Evolutionary conservation across 768 basidiomycete species (phyloP).

Genomic region (Pulveroboletus ravenelii): DNA sequence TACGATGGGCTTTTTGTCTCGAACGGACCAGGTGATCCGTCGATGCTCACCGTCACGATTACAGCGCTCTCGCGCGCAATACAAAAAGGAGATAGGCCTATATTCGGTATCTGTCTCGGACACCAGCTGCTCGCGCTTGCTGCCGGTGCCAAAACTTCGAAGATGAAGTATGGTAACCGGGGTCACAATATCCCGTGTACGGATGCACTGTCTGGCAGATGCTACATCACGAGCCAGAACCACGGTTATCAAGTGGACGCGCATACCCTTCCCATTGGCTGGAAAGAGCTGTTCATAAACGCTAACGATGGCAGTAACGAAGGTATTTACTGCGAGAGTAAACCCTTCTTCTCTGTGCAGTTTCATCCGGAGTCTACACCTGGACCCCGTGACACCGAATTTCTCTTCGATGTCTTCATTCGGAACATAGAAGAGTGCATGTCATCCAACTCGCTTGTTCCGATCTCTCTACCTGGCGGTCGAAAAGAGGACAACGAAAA

Average conservation of each 20-base stretch:
- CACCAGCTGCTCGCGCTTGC: slow-evolving; percentile 96
- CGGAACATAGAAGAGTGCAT: slow-evolving; percentile 77
- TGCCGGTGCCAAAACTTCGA: slow-evolving; percentile 88
- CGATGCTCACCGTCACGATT: slow-evolving; percentile 73
- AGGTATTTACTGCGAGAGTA: slow-evolving; percentile 89
- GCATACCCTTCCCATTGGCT: slow-evolving; percentile 68
- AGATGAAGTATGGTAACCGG: slow-evolving; percentile 99
- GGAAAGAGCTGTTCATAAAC: slow-evolving; percentile 94
- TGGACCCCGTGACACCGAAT: slow-evolving; percentile 97
- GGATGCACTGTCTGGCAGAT: slow-evolving; percentile 86
- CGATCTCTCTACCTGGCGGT: slow-evolving; percentile 73
- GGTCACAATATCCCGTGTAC: slow-evolving; percentile 99
- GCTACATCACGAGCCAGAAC: slow-evolving; percentile 99
- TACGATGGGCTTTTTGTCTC: slow-evolving; percentile 96
- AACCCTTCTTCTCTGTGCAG: slow-evolving; percentile 98
- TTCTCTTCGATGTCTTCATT: slow-evolving; percentile 97
- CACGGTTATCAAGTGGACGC: slow-evolving; percentile 96
- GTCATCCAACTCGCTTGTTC: slow-evolving; percentile 46
- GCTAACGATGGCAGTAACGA: slow-evolving; percentile 98
- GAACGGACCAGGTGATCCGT: slow-evolving; percentile 96
- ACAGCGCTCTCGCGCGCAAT: slow-evolving; percentile 60
- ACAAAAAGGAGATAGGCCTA: slow-evolving; percentile 72
- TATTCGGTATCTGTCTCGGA: slow-evolving; percentile 98
- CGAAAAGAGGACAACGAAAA: slow-evolving; percentile 77
- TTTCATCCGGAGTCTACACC: slow-evolving; percentile 98